phyloP scores from a whole-genome alignment of 352 stramenopile species.

The Phytophthora cactorum region DNA sequence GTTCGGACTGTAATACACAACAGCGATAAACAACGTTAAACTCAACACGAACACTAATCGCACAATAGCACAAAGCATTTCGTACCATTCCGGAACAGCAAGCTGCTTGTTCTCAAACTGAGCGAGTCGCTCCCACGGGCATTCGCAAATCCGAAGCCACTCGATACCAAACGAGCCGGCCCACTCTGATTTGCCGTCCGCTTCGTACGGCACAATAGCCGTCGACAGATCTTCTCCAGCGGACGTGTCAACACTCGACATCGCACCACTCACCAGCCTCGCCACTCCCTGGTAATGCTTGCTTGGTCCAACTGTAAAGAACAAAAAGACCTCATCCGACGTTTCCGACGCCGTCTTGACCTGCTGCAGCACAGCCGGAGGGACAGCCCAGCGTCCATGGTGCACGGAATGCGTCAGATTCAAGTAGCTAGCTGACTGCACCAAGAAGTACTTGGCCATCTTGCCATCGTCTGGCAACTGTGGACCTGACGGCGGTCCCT shows the following conservation, averaged over 20 bases:
- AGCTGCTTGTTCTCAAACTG: conserved; percentile 79
- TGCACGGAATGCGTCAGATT: conserved; percentile 83
- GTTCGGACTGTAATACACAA: conserved; percentile 54
- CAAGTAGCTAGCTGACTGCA: too few species aligned
- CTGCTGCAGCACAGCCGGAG: conserved; percentile 53
- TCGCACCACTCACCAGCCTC: conserved; percentile 41
- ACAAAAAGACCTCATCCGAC: conserved; percentile 83
- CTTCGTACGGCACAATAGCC: conserved; percentile 65
- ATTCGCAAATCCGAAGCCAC: conserved; percentile 89
- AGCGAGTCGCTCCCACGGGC: conserved; percentile 80
- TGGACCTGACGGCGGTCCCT: too few species aligned
- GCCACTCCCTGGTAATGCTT: conserved; percentile 85
- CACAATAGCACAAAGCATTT: not conserved
- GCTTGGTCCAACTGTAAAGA: conserved; percentile 73
- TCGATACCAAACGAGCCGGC: conserved; percentile 72
- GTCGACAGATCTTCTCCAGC: conserved; percentile 58
- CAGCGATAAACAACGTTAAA: conserved; percentile 7
- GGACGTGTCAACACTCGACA: conserved; percentile 41
- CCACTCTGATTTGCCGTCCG: conserved; percentile 58
- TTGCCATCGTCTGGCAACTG: too few species aligned
- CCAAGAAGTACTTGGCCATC: too few species aligned
- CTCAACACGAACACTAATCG: not conserved
- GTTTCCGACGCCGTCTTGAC: conserved; percentile 80
- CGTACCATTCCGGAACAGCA: conserved; percentile 63
- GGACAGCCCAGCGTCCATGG: conserved; percentile 68